Percentiles rank a stretch among this genome's conserved stretches.
These are phyloP conservation scores for Adansonia grandidieri DNA, from an alignment of 441 rosid species.

Conservation along the genomic window DNA sequence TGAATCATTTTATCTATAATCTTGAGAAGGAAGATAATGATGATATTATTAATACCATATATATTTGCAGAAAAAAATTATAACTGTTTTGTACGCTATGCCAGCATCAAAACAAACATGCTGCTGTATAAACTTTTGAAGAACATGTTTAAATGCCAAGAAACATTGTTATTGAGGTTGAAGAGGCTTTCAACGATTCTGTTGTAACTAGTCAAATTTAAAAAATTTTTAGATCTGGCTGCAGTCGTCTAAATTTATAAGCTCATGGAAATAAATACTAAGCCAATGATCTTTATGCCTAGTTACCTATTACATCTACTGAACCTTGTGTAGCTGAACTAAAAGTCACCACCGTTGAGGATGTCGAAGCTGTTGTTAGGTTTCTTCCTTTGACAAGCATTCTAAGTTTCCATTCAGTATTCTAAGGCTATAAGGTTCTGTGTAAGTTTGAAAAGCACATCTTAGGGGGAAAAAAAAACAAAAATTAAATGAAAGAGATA, in stretches of 20 bases:
- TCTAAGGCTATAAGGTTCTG: not conserved
- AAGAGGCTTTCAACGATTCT: not conserved
- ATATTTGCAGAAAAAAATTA: not conserved
- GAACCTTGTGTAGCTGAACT: not conserved
- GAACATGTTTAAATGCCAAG: not conserved
- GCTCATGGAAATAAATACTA: not conserved
- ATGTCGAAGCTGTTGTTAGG: not conserved
- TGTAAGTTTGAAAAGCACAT: not conserved
- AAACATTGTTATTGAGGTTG: not conserved
- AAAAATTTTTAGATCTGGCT: not conserved
- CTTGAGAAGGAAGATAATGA: not conserved
- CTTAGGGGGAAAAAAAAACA: not conserved
- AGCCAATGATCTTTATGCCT: not conserved
- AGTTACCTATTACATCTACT: not conserved
- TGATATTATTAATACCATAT: not conserved
- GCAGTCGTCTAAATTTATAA: not conserved
- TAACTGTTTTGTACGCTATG: not conserved
- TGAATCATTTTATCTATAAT: not conserved
- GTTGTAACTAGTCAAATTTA: not conserved
- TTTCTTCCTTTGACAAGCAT: not conserved
- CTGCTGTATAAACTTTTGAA: not conserved
- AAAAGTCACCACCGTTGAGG: not conserved
- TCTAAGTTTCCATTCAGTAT: not conserved
- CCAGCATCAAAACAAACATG: not conserved
- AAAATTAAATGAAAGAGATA: not conserved